Conservation (phyloP, 2,329 filamentous ascomycete genomes). For the Macrophomina pseudophaseolina region DNA sequence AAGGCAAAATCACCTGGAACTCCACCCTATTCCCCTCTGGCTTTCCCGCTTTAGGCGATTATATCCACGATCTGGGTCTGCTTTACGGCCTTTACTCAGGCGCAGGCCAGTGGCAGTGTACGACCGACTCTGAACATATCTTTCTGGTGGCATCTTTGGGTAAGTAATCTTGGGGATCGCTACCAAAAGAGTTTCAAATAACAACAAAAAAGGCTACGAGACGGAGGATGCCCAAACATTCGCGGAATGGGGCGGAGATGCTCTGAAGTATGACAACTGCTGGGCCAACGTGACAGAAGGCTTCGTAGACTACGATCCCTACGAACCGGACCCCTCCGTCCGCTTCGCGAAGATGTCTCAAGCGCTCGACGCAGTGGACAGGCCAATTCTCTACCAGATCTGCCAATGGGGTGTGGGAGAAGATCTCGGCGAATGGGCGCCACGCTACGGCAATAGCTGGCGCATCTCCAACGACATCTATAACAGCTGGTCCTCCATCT, state of each 20-base stretch:
- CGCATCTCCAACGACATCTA: constrained; percentile 31
- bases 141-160: constrained; percentile 55
- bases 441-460: constrained; percentile 35
- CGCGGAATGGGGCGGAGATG: constrained; percentile 36
- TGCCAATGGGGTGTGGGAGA: constrained; percentile 35
- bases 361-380: constrained; percentile 31
- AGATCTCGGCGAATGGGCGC: constrained; percentile 35
- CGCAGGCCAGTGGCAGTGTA: constrained; percentile 38
- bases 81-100: constrained; percentile 62
- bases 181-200: constrained; percentile 32
- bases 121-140: constrained; percentile 42
- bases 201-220: constrained; percentile 28
- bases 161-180: constrained; percentile 41
- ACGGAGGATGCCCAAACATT: constrained; percentile 35
- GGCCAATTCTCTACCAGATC: constrained; percentile 34
- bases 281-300: constrained; percentile 46
- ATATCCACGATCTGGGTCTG: constrained; percentile 55
- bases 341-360: constrained; percentile 30
- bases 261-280: constrained; percentile 60
- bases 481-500: constrained; percentile 18
- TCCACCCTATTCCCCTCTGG: constrained; percentile 57
- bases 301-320: not conserved
- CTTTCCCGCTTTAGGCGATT: constrained; percentile 56
- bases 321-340: constrained; percentile 12
- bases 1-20: constrained; percentile 59